phyloP scores from a whole-genome alignment of 441 rosid species.

The Kokia cookei region DNA sequence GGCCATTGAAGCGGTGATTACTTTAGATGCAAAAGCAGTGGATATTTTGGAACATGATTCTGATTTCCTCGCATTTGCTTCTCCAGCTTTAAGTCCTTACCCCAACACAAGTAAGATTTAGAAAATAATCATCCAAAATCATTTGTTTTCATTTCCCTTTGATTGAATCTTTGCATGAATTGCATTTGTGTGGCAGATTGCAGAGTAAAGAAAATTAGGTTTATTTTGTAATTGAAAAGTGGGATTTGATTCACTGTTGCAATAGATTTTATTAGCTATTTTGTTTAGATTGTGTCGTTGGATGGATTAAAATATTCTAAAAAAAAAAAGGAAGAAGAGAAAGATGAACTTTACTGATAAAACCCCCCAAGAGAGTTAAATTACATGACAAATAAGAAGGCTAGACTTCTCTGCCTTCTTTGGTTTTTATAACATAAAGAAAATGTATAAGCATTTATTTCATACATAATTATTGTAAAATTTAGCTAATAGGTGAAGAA shows the following conservation, averaged over 20 bases:
- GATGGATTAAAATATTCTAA: no score
- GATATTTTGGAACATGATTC: background rate
- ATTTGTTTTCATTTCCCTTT: background rate
- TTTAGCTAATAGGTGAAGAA: background rate
- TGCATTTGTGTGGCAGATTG: background rate
- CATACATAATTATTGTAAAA: background rate
- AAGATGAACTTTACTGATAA: background rate
- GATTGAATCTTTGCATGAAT: background rate
- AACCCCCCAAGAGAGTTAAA: background rate
- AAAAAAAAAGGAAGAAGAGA: background rate
- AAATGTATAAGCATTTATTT: background rate
- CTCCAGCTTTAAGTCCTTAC: background rate
- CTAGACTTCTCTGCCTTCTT: constrained; percentile 6
- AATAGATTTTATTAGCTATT: no score
- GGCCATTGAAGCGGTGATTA: background rate
- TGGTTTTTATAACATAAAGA: background rate
- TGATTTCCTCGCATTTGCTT: background rate
- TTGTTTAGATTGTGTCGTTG: background rate
- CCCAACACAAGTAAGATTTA: background rate
- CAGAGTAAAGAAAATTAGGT: background rate
- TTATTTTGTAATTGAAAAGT: background rate
- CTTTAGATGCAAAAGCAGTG: background rate
- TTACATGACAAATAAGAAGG: background rate
- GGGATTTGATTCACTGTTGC: background rate
- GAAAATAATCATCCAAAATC: background rate